phyloP scores from a whole-genome alignment of 768 basidiomycete species.

The Leccinum incarnatum region DNA sequence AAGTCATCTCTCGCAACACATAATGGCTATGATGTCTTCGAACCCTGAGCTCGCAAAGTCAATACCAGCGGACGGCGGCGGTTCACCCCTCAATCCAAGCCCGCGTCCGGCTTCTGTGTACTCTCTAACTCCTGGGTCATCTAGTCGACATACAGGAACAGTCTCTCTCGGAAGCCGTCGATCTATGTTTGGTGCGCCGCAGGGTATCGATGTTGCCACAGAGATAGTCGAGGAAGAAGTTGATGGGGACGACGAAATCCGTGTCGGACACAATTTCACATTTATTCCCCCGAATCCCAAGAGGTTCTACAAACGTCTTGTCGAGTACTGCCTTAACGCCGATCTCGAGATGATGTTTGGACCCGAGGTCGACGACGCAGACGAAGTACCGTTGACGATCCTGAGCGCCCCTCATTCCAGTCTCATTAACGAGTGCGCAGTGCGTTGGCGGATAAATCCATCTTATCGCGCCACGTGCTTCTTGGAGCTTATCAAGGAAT shows the following conservation, averaged over 20 bases:
- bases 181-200: conserved; percentile 46
- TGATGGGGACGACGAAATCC: conserved; percentile 66
- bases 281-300: conserved; percentile 89
- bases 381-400: conserved; percentile 94
- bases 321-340: conserved; percentile 76
- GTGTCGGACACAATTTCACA: conserved; percentile 75
- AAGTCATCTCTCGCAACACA: conserved; percentile 75
- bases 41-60: conserved; percentile 88
- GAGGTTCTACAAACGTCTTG: conserved; percentile 79
- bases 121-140: conserved; percentile 35
- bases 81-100: conserved; percentile 21
- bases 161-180: conserved; percentile 66
- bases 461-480: conserved; percentile 77
- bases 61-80: conserved; percentile 49
- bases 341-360: conserved; percentile 90
- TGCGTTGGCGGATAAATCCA: conserved; percentile 86
- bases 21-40: conserved; percentile 80
- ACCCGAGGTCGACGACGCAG: conserved; percentile 88
- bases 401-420: conserved; percentile 76
- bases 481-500: conserved; percentile 79
- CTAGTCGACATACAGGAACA: conserved; percentile 55
- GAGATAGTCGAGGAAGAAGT: conserved; percentile 39
- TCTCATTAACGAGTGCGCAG: conserved; percentile 82
- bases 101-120: conserved; percentile 60
- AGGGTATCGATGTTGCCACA: conserved; percentile 30